Conservation (phyloP, 805 yeast genomes). For the Priceomyces castillae region DNA sequence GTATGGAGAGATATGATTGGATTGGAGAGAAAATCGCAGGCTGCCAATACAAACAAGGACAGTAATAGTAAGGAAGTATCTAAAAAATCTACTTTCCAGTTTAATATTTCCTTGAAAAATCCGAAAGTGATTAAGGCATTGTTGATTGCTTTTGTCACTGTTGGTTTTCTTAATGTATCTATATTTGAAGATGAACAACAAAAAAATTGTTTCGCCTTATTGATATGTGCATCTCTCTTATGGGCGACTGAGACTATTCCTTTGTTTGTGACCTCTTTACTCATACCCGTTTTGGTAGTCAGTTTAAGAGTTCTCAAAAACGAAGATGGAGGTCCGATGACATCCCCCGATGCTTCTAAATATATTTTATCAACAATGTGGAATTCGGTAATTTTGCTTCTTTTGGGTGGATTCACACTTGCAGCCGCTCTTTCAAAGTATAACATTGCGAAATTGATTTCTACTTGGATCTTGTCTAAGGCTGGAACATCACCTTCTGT, state of each 20-base stretch:
- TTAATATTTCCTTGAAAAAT: conserved; percentile 30
- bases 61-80: conserved; percentile 16
- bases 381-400: conserved; percentile 50
- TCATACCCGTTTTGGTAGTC: conserved; percentile 81
- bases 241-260: conserved; percentile 98
- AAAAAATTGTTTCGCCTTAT: conserved; percentile 65
- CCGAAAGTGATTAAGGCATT: conserved; percentile 42
- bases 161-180: conserved; percentile 26
- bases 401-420: conserved; percentile 53
- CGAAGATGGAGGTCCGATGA: conserved; percentile 45
- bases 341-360: conserved; percentile 39
- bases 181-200: conserved; percentile 37
- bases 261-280: conserved; percentile 79
- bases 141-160: conserved; percentile 48
- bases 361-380: conserved; percentile 50
- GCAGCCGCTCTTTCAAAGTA: conserved; percentile 56
- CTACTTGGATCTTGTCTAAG: conserved; percentile 46
- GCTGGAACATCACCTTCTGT: conserved; percentile 53
- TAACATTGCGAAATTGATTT: conserved; percentile 48
- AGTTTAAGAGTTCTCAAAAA: conserved; percentile 65
- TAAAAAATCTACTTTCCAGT: conserved; percentile 6
- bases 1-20: conserved; percentile 59
- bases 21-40: conserved; percentile 77
- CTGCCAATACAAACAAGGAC: conserved; percentile 43
- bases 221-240: conserved; percentile 74